phyloP scores from a whole-genome alignment of 441 rosid genomes.

The Kokia cookei region DNA sequence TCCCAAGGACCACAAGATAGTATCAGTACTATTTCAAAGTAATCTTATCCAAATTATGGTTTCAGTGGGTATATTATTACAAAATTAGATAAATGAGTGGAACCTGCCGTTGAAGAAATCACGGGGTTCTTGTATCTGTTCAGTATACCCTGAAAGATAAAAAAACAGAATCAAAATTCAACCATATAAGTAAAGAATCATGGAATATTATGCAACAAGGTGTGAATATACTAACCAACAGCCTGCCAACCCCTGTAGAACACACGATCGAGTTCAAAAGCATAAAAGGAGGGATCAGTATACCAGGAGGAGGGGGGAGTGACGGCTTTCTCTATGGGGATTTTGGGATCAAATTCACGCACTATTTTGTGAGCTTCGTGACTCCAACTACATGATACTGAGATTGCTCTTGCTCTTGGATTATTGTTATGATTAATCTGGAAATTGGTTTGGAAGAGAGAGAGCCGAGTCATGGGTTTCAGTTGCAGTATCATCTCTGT shows the following conservation, averaged over 20 bases:
- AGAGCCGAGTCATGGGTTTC: not conserved
- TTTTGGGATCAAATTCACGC: conserved; percentile 48
- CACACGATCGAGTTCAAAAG: conserved; percentile 58
- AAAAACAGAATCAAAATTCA: conserved; percentile 8
- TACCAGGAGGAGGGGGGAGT: conserved; percentile 92
- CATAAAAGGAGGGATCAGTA: conserved; percentile 46
- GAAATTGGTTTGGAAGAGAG: not conserved
- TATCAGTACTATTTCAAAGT: not conserved
- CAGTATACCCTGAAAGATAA: conserved; percentile 48
- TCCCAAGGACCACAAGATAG: not conserved
- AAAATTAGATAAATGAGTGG: not conserved
- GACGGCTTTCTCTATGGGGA: conserved; percentile 61
- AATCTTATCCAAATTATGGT: not conserved
- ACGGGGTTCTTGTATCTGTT: conserved; percentile 56
- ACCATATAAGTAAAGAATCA: not conserved
- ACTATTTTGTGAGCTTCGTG: conserved; percentile 21
- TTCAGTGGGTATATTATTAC: not conserved
- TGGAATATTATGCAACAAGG: not conserved
- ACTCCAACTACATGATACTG: not conserved
- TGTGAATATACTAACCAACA: conserved; percentile 44
- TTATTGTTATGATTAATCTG: not conserved
- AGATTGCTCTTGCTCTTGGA: not conserved
- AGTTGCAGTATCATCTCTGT: not conserved
- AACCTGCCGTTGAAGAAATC: conserved; percentile 70
- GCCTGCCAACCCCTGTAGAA: conserved; percentile 86